Conservation (phyloP, 2,329 filamentous ascomycete species). For the Aspergillus unguis region DNA sequence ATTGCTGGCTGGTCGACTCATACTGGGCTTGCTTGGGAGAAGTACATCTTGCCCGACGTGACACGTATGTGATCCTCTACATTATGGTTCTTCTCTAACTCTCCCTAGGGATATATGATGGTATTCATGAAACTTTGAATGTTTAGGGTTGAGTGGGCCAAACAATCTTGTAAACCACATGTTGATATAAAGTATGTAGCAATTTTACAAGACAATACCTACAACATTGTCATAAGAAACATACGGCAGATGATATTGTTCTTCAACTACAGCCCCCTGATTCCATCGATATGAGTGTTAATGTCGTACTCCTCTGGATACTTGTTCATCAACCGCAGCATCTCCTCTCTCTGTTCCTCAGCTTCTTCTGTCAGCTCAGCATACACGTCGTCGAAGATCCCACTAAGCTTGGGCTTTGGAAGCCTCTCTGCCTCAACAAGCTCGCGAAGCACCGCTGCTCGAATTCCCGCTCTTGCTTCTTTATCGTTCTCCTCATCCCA, state of each 20-base stretch:
- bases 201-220: too few relatives aligned
- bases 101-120: slow-evolving; percentile 64
- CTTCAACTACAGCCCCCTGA: slow-evolving; percentile 53
- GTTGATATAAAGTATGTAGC: too few relatives aligned
- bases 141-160: too few relatives aligned
- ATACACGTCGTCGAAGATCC: slow-evolving; percentile 81
- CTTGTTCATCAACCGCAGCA: slow-evolving; percentile 72
- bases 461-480: slow-evolving; percentile 60
- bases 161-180: too few relatives aligned
- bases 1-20: slow-evolving; percentile 90
- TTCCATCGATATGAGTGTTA: slow-evolving; percentile 69
- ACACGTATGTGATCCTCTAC: slow-evolving; percentile 62
- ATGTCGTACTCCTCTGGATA: slow-evolving; percentile 94
- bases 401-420: slow-evolving; percentile 52
- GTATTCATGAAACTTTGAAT: slow-evolving; percentile 64
- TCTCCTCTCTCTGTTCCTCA: slow-evolving; percentile 68
- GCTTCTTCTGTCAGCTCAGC: slow-evolving; percentile 79
- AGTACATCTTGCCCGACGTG: slow-evolving; percentile 79
- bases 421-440: slow-evolving; percentile 68
- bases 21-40: slow-evolving; percentile 74
- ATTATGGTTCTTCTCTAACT: slow-evolving; percentile 2
- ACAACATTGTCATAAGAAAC: too few relatives aligned
- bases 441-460: slow-evolving; percentile 75
- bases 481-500: slow-evolving; percentile 87
- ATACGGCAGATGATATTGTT: too few relatives aligned